Base-by-base conservation (phyloP, 148 eudicot genomes). In the Silene conica region DNA sequence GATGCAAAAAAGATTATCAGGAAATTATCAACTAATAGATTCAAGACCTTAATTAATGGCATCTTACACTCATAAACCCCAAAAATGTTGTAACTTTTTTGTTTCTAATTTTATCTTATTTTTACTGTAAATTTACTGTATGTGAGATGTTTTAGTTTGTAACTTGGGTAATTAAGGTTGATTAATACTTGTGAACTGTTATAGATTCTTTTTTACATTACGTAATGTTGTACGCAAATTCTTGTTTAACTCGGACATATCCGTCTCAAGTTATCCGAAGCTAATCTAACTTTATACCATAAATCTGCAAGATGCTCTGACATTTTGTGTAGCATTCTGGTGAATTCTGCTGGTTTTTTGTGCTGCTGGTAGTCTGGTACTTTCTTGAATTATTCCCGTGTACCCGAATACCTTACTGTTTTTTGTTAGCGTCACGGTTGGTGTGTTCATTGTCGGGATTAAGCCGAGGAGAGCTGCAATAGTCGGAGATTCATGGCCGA, bases 1-100 rank as follows among this genome's bases (percentile, higher is more conserved):
- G 97, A 94, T 72, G 98, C 98, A 5, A 88, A 87, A 77, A 88
- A 81, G 78, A 87, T 94, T 71, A 83, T 88, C 61, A 91, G 85
- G 69, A 94, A 83, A 78, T 70, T 94, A 34, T 83, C 97, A 8
- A 73, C 85, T 4, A 88, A 82, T 45, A 87, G 86, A 84, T 81
- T 94, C 70, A 80, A 83, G 22, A 81, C 73, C 67, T 80, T 94
- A 74, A 73, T 88, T 11, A 87, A 73, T 77, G 93, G 90, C 63
- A 69, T 94, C 55, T 87, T 85, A 91, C 86, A 87, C 83, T 80
- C 83, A 79, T 85, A 72, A 73, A 43, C 57, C 1, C 2, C 23
- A 23, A 6, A 69, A 31, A 25, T 43, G 15, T 70, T 78, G 74
- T 50, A 73, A 41, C 28, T 66, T 63, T 25, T 59, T 55, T 73